A percentile compares a stretch with the other conserved stretches of the same genome.
Evolutionary conservation across 2,329 filamentous ascomycete species (phyloP).

Genomic region (Neonectria neomacrospora): DNA sequence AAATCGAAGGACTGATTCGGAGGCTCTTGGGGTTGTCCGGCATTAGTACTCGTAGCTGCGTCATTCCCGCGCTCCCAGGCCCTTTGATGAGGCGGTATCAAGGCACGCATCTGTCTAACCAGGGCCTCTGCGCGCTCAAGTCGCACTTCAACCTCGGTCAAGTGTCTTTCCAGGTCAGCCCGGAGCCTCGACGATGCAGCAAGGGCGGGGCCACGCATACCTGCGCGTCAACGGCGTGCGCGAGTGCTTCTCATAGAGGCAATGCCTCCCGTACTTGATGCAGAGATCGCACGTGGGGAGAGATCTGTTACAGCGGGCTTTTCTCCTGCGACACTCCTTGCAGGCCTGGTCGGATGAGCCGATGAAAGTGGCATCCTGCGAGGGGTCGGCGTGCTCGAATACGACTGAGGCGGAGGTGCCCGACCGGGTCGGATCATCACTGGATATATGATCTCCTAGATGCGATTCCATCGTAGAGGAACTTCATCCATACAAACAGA

Average conservation of each 20-base stretch:
- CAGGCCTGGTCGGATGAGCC: slow-evolving; percentile 51
- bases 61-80: slow-evolving; percentile 24
- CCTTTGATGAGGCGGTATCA: slow-evolving; percentile 44
- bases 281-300: slow-evolving; percentile 55
- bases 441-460: background rate
- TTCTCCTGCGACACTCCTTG: slow-evolving; percentile 55
- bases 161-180: slow-evolving; percentile 44
- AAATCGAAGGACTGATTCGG: slow-evolving; percentile 30
- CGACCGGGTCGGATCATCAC: background rate
- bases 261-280: slow-evolving; percentile 56
- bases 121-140: slow-evolving; percentile 50
- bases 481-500: background rate
- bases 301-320: slow-evolving; percentile 52
- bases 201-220: slow-evolving; percentile 38
- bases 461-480: slow-evolving; percentile 5
- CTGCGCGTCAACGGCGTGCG: slow-evolving; percentile 60
- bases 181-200: background rate
- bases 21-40: background rate
- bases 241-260: slow-evolving; percentile 60
- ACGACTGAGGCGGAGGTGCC: background rate
- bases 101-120: slow-evolving; percentile 45
- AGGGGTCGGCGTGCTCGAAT: slow-evolving; percentile 7
- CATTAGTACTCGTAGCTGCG: background rate
- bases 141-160: slow-evolving; percentile 57
- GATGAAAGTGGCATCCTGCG: slow-evolving; percentile 30